A percentile compares a stretch with the other conserved stretches of the same genome.
phyloP scores from a whole-genome alignment of 2,329 filamentous ascomycete species.

The Curvularia spicifera region DNA sequence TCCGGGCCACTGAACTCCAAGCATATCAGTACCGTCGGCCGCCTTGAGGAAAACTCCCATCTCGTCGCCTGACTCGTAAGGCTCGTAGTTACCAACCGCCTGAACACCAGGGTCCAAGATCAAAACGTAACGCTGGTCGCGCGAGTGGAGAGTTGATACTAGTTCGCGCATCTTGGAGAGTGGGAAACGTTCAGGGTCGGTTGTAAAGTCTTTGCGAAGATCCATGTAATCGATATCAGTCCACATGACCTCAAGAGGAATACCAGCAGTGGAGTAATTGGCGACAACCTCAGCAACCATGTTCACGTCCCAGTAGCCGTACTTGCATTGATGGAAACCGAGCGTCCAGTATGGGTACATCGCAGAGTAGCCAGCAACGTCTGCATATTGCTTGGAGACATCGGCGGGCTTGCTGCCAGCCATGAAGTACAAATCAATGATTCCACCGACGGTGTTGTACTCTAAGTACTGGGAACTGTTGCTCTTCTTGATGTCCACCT shows the following conservation, averaged over 20 bases:
- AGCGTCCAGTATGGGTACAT: constrained; percentile 62
- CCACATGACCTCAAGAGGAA: constrained; percentile 76
- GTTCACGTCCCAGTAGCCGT: constrained; percentile 64
- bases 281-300: constrained; percentile 70
- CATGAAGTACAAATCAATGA: constrained; percentile 69
- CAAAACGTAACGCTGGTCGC: constrained; percentile 73
- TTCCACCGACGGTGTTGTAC: constrained; percentile 79
- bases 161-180: constrained; percentile 68
- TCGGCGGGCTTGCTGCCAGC: constrained; percentile 56
- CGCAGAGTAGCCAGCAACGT: constrained; percentile 56
- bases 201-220: constrained; percentile 65
- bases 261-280: constrained; percentile 69
- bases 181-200: constrained; percentile 69
- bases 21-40: constrained; percentile 61
- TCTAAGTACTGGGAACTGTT: constrained; percentile 72
- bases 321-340: constrained; percentile 61
- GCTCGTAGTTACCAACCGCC: constrained; percentile 60
- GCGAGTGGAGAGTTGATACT: constrained; percentile 68
- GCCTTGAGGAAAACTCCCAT: constrained; percentile 62
- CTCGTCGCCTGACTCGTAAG: constrained; percentile 67
- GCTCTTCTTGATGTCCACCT: constrained; percentile 72
- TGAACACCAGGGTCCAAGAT: constrained; percentile 73
- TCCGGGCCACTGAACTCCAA: constrained; percentile 79
- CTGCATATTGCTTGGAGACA: constrained; percentile 58
- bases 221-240: constrained; percentile 76